These are phyloP conservation scores for Volvox carteri DNA, from an alignment of 163 green algal genomes.

Conservation along the genomic window DNA sequence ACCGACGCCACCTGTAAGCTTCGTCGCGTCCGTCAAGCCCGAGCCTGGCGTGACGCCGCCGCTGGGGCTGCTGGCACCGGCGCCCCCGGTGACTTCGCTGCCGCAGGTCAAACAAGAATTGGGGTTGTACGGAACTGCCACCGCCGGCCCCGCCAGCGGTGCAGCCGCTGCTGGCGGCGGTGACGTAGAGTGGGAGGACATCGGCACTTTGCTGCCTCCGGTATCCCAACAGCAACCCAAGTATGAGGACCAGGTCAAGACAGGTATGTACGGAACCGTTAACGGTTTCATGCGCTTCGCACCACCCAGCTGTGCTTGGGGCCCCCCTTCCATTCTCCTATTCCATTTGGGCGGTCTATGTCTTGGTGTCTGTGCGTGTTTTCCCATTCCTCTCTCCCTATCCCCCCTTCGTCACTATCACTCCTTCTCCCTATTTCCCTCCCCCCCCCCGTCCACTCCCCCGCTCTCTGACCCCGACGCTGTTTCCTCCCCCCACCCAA, in stretches of 20 bases:
- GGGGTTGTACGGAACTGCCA: background rate
- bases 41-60: background rate
- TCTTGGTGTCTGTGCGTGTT: no score
- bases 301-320: no score
- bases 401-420: no score
- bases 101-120: background rate
- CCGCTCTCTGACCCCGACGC: no score
- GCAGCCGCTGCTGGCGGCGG: background rate
- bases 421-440: no score
- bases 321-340: no score
- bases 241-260: background rate
- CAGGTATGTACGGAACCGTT: no score
- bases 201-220: background rate
- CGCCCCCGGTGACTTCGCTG: background rate
- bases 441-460: no score
- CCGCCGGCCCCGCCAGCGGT: background rate
- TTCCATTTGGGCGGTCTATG: no score
- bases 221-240: background rate
- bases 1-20: background rate
- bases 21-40: background rate
- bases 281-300: no score
- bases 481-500: no score
- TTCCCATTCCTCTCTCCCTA: no score
- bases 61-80: background rate
- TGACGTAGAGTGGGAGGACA: slow-evolving; percentile 38